Evolutionary conservation across 306 rosid species (phyloP).

Genomic region (Acacia acuminata): DNA sequence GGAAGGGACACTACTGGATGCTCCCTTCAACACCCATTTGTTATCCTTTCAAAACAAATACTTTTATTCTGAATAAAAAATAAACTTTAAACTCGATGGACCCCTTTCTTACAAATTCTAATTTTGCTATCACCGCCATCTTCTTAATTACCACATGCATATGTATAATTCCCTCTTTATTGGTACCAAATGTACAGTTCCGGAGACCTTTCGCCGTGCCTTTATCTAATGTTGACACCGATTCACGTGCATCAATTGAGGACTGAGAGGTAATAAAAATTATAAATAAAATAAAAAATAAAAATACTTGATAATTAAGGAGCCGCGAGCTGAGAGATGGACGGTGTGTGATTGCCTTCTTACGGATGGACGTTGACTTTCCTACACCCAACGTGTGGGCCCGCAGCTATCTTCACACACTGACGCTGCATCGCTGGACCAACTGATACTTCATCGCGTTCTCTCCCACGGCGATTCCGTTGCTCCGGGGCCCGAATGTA

Average conservation of each 20-base stretch:
- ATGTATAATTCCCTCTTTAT: slow-evolving; percentile 30
- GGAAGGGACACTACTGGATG: slow-evolving; percentile 28
- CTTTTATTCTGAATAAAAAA: not conserved
- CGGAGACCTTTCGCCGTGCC: slow-evolving; percentile 24
- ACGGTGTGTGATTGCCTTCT: not conserved
- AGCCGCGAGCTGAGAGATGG: slow-evolving; percentile 1
- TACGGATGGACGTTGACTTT: slow-evolving; percentile 28
- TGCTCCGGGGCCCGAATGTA: slow-evolving; percentile 47
- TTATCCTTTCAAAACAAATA: slow-evolving; percentile 25
- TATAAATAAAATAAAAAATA: not conserved
- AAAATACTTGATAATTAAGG: not conserved
- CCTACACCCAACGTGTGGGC: no score
- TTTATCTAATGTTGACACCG: not conserved
- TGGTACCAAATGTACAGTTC: slow-evolving; percentile 62
- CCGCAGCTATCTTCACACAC: slow-evolving; percentile 37
- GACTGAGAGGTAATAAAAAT: not conserved
- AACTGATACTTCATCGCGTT: slow-evolving; percentile 85
- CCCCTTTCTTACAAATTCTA: slow-evolving; percentile 31
- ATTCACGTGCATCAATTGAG: not conserved
- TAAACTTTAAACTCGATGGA: not conserved
- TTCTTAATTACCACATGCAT: not conserved
- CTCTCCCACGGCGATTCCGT: slow-evolving; percentile 51
- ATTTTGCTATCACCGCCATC: slow-evolving; percentile 41
- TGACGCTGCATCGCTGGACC: slow-evolving; percentile 72
- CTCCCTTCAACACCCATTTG: slow-evolving; percentile 11